phyloP scores from a whole-genome alignment of 352 stramenopile species.

The Globisporangium irregulare region DNA sequence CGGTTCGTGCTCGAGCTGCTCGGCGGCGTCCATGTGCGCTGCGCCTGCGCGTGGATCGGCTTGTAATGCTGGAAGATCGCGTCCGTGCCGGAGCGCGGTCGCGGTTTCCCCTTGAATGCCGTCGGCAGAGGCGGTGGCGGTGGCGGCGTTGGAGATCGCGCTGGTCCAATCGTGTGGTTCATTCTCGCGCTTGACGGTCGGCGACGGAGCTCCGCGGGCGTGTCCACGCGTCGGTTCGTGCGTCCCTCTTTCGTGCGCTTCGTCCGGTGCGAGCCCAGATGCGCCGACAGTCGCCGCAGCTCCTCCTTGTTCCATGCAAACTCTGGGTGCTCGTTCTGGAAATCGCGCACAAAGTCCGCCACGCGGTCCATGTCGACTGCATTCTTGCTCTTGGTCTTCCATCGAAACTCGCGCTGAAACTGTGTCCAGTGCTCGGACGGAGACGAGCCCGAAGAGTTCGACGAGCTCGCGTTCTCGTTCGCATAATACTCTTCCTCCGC shows the following conservation, averaged over 20 bases:
- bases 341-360: slow-evolving; percentile 26
- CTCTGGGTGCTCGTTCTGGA: slow-evolving; percentile 17
- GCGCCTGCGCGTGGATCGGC: neutral
- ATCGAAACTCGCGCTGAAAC: neutral
- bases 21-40: slow-evolving; percentile 12
- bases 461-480: neutral
- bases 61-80: slow-evolving; percentile 12
- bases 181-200: neutral
- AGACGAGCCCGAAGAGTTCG: slow-evolving; percentile 10
- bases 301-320: slow-evolving; percentile 41
- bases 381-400: slow-evolving; percentile 8
- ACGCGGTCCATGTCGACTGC: slow-evolving; percentile 27
- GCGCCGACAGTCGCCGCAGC: slow-evolving; percentile 26
- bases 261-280: slow-evolving; percentile 21
- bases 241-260: slow-evolving; percentile 21
- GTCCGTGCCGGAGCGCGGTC: slow-evolving; percentile 12
- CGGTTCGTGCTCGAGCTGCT: neutral
- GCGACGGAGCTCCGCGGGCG: slow-evolving; percentile 8
- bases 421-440: slow-evolving; percentile 5
- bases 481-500: neutral
- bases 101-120: neutral
- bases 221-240: slow-evolving; percentile 15
- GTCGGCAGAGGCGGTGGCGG: too few relatives aligned
- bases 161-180: neutral
- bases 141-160: neutral